Evolutionary conservation across 2,329 filamentous ascomycete genomes (phyloP), one percentile per base, ranked within the genome.

Genomic region (Apiospora koreana): DNA sequence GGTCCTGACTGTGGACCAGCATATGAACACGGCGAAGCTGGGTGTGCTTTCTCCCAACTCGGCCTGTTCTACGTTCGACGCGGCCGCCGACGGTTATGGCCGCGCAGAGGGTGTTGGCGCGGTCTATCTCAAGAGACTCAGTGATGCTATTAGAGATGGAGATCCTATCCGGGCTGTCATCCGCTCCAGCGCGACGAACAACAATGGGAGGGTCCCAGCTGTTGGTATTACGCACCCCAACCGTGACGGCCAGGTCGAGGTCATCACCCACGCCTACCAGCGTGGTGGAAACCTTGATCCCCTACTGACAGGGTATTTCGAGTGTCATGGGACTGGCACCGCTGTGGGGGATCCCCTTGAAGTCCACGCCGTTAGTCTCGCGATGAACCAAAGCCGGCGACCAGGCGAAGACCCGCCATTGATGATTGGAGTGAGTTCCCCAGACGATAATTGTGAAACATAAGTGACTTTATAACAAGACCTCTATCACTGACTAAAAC

Each of bases 1-100:
- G 6, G 80, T 83, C 23, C 70, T 80, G 8, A 78, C 75, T 0
- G 76, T 74, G 6, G 75, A 77, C 66, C 69, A 74, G 21, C 76
- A 78, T 6, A 76, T 80, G 65, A 74, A 74, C 42, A 77, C 77
- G 3, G 74, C 74, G 1, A 80, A 81, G 65, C 68, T 78, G 0
- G 79, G 79, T 0, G 74, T 80, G 0, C 69, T 83, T 0, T 83
- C 81, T 0, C 77, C 79, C 0, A 78, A 76, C 0, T 78, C 77
- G 0, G 74, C 69, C 1, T 79, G 79, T 43, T 74, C 77, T 31
- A 79, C 76, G 0, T 80, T 78, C 28, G 76, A 80, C 68, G 71
- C 42, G 2, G 58, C 46, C 3, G 78, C 77, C 10, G 75, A 80
- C 42, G 79, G 78, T 10, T 79, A 79, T 54, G 74, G 68, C 3